These are phyloP conservation scores for Anastatica hierochuntica DNA, from an alignment of 345 rosid genomes.

Conservation along the genomic window DNA sequence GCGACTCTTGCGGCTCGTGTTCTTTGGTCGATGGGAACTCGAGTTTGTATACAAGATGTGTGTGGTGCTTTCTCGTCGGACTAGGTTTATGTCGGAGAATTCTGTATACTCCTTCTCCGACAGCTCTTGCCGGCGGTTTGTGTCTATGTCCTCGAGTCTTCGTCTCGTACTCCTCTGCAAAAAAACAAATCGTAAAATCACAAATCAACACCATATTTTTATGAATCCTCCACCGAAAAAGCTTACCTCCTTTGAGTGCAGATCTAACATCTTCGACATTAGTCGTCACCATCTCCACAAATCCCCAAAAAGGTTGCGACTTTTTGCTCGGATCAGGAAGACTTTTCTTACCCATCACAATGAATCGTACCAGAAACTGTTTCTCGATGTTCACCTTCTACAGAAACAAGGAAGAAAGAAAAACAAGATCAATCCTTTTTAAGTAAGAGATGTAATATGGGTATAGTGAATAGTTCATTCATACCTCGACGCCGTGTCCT, in stretches of 20 bases:
- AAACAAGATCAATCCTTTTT: not conserved
- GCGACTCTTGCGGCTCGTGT: conserved; percentile 53
- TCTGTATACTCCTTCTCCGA: conserved; percentile 67
- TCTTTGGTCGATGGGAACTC: conserved; percentile 38
- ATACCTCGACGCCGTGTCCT: conserved; percentile 50
- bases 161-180: conserved; percentile 62
- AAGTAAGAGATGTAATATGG: no score
- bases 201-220: not conserved
- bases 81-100: conserved; percentile 48
- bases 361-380: conserved; percentile 44
- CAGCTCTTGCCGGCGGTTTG: conserved; percentile 40
- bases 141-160: conserved; percentile 49
- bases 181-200: not conserved
- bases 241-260: conserved; percentile 52
- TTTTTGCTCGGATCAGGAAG: conserved; percentile 58
- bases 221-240: not conserved
- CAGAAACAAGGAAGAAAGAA: not conserved
- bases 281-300: conserved; percentile 59
- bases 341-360: conserved; percentile 59
- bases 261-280: conserved; percentile 41
- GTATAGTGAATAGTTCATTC: not conserved
- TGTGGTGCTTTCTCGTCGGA: conserved; percentile 36
- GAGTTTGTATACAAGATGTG: conserved; percentile 66
- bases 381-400: conserved; percentile 55
- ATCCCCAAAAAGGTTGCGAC: conserved; percentile 63